Base-by-base conservation (phyloP, 2,329 filamentous ascomycete species). In the Penicillium sp. region DNA sequence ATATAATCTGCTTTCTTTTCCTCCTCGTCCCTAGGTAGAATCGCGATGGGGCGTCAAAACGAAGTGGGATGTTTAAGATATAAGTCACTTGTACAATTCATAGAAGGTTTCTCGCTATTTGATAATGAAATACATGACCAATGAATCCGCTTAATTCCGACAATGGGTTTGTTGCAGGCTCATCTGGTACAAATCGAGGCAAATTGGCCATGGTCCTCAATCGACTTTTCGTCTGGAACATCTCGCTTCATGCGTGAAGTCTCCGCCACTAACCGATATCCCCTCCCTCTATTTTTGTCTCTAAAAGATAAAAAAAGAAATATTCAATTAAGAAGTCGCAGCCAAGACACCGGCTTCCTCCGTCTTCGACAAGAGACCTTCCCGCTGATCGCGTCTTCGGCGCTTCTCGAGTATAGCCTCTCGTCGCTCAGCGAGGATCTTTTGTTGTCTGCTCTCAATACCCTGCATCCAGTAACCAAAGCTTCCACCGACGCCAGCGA, bases 391-490 rank as follows among this genome's bases (percentile, higher is more conserved):
- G 71, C 87, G 86, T 75, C 91, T 82, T 73, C 86, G 86, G 72
- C 94, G 83, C 86, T 97, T 97, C 79, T 96, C 92, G 58, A 97
- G 79, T 63, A 99, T 81, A 56, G 81, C 75, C 64, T 89, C 82
- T 80, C 91, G 92, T 70, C 92, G 86, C 70, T 93, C 88, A 63
- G 81, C 79, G 59, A 99, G 79, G 61, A 91, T 83, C 63, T 84
- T 83, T 64, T 87, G 82, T 77, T 97, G 93, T 71, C 86, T 82
- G 68, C 90, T 80, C 74, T 97, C 91, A 56, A 97, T 90, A 61
- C 90, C 90, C 79, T 92, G 87, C 66, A 99, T 80, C 91, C 93
- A 99, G 82, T 97, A 97, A 65, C 94, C 94, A 77, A 97, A 97
- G 77, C 88, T 90, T 66, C 87, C 92, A 66, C 92, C 92, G 62